Percentiles rank a stretch among this genome's conserved stretches.
These are phyloP conservation scores for Fomitopsis serialis DNA, from an alignment of 768 basidiomycete species.

Conservation along the genomic window DNA sequence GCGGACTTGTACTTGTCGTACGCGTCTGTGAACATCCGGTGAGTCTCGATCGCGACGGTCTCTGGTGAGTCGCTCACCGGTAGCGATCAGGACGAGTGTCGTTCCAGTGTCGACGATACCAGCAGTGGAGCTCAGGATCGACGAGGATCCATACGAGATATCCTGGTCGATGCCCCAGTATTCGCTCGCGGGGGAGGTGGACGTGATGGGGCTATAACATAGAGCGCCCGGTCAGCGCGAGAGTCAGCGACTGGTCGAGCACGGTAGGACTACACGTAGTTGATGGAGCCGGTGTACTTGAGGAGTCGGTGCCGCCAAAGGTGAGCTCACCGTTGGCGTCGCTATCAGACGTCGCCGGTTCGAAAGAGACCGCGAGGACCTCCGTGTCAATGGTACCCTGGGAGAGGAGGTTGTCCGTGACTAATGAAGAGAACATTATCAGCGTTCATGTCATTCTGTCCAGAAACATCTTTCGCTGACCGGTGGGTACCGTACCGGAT, in stretches of 20 bases:
- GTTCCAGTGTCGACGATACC: slow-evolving; percentile 35
- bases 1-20: slow-evolving; percentile 24
- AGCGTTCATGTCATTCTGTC: too few relatives aligned
- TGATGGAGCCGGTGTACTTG: slow-evolving; percentile 29
- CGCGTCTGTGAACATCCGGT: slow-evolving; percentile 20
- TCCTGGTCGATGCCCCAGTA: slow-evolving; percentile 32
- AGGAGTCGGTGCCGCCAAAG: slow-evolving; percentile 29
- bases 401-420: slow-evolving; percentile 37
- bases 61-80: slow-evolving; percentile 13
- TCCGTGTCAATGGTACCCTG: slow-evolving; percentile 22
- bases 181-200: slow-evolving; percentile 22
- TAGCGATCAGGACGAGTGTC: slow-evolving; percentile 26
- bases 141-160: slow-evolving; percentile 22
- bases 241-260: too few relatives aligned
- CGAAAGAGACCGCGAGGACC: slow-evolving; percentile 27
- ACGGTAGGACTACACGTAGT: slow-evolving; percentile 24
- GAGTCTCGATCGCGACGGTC: too few relatives aligned
- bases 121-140: slow-evolving; percentile 21
- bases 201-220: slow-evolving; percentile 22
- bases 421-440: slow-evolving; percentile 41
- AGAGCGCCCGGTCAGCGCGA: not conserved
- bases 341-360: slow-evolving; percentile 20
- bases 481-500: slow-evolving; percentile 9
- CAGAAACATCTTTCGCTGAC: too few relatives aligned
- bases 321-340: slow-evolving; percentile 30